These are phyloP conservation scores for Erysimum cheiranthoides DNA, from an alignment of 345 rosid species.

Conservation along the genomic window DNA sequence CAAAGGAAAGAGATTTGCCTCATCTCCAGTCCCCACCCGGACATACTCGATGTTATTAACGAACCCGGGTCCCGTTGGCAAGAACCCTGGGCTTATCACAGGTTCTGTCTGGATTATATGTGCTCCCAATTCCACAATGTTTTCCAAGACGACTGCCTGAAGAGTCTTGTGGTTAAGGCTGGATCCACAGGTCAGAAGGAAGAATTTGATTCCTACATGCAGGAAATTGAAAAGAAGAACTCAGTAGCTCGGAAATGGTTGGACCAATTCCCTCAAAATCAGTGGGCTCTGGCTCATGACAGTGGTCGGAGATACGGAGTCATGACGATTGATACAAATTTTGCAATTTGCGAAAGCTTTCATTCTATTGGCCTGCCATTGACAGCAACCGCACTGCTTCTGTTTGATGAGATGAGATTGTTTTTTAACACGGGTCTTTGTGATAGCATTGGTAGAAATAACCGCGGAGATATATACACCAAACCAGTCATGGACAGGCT, in stretches of 20 bases:
- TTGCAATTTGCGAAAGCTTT: not conserved
- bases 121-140: not conserved
- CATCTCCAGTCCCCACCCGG: not conserved
- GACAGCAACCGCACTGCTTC: not conserved
- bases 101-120: not conserved
- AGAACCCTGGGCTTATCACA: conserved; percentile 33
- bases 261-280: conserved; percentile 1
- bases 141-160: not conserved
- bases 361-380: not conserved
- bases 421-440: not conserved
- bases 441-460: not conserved
- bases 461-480: not conserved
- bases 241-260: conserved; percentile 11
- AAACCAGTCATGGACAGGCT: not conserved
- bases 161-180: not conserved
- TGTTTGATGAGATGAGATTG: not conserved
- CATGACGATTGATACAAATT: not conserved
- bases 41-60: not conserved
- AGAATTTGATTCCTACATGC: conserved; percentile 18
- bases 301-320: conserved; percentile 11
- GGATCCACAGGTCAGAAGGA: not conserved
- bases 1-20: conserved; percentile 1
- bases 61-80: not conserved
- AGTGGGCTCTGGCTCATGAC: conserved; percentile 35
- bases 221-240: not conserved